These are phyloP conservation scores for Cerrena zonata DNA, from an alignment of 1,284 basidiomycete genomes.

Conservation along the genomic window DNA sequence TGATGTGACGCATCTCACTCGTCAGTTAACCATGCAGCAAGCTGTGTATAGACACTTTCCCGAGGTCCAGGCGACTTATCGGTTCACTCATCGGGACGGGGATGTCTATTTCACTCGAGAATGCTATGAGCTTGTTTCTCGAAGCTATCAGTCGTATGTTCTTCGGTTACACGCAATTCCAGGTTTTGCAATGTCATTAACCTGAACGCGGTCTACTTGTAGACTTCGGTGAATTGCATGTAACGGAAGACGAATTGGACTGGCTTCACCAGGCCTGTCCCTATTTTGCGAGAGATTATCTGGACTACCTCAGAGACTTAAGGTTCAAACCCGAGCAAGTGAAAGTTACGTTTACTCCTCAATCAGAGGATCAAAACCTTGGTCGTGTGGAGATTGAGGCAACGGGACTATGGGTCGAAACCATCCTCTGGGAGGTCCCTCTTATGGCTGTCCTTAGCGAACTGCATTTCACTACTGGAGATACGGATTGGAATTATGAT, in stretches of 20 bases:
- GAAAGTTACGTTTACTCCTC: constrained; percentile 57
- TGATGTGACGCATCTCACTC: neutral
- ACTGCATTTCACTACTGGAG: constrained; percentile 65
- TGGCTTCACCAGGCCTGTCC: constrained; percentile 74
- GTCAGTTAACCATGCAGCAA: constrained; percentile 93
- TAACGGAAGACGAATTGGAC: constrained; percentile 59
- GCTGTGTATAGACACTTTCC: constrained; percentile 83
- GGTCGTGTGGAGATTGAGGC: constrained; percentile 76
- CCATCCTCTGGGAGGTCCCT: constrained; percentile 94
- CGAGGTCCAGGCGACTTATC: constrained; percentile 61
- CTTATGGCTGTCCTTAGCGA: constrained; percentile 86
- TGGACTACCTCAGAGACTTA: constrained; percentile 71
- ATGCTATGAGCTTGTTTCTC: constrained; percentile 65
- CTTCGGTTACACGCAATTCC: too few relatives aligned
- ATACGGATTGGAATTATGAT: constrained; percentile 79
- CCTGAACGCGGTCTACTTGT: constrained; percentile 1
- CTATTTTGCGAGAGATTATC: constrained; percentile 70
- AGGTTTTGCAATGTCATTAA: neutral
- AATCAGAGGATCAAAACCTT: constrained; percentile 37
- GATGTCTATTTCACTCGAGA: constrained; percentile 67
- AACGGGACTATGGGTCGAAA: constrained; percentile 79
- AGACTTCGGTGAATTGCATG: constrained; percentile 65
- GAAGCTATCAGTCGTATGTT: constrained; percentile 63
- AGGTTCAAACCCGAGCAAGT: constrained; percentile 83
- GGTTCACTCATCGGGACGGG: constrained; percentile 81